Percentiles rank a stretch among this genome's conserved stretches.
These are phyloP conservation scores for Poronia punctata DNA, from an alignment of 495 filamentous ascomycete genomes.

Conservation along the genomic window DNA sequence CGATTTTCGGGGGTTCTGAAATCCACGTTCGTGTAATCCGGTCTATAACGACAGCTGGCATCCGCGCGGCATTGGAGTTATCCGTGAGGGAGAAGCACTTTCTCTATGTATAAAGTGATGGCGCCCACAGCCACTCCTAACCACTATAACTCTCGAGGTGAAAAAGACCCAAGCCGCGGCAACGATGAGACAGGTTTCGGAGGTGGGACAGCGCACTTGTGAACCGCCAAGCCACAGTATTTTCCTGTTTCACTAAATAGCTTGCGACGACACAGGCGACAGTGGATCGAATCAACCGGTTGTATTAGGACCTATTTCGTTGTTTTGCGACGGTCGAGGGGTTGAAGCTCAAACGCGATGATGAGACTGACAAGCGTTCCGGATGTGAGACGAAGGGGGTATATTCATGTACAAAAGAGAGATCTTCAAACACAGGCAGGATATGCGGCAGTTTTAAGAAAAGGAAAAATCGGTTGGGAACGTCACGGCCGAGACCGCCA, in stretches of 20 bases:
- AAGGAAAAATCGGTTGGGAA: conserved; percentile 21
- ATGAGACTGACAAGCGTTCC: conserved; percentile 22
- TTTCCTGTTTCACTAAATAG: conserved; percentile 12
- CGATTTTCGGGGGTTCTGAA: conserved; percentile 34
- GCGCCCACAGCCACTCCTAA: conserved; percentile 12
- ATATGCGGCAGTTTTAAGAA: conserved; percentile 35
- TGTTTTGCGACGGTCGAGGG: conserved; percentile 30
- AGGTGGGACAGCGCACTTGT: conserved; percentile 12
- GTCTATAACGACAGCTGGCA: conserved; percentile 42
- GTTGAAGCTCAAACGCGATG: conserved; percentile 39
- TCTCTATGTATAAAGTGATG: conserved; percentile 1
- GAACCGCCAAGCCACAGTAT: conserved; percentile 13
- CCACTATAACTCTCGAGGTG: too few species aligned
- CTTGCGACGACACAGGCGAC: conserved; percentile 10
- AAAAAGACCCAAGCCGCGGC: too few species aligned
- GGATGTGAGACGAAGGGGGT: conserved; percentile 30
- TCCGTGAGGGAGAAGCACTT: conserved; percentile 10
- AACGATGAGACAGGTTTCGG: conserved; percentile 12
- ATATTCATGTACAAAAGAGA: conserved; percentile 32
- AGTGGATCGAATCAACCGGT: conserved; percentile 12
- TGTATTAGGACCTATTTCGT: neutral
- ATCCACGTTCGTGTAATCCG: conserved; percentile 41
- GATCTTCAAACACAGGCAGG: conserved; percentile 17
- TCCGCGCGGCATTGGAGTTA: conserved; percentile 35
- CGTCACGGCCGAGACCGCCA: conserved; percentile 22